These are phyloP conservation scores for Platanus orientalis DNA, from an alignment of 164 flowering plant genomes.

Conservation along the genomic window DNA sequence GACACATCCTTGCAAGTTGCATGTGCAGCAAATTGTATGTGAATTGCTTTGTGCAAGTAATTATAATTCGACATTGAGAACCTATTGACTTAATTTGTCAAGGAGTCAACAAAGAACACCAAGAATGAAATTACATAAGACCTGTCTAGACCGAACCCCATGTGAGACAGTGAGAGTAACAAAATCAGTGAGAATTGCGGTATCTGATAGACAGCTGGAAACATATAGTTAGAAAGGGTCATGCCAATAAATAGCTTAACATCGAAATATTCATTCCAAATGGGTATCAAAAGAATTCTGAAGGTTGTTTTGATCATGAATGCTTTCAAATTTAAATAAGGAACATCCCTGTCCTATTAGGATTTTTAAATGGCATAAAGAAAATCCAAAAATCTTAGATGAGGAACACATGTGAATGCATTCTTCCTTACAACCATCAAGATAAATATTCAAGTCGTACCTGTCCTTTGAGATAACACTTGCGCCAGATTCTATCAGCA, in stretches of 20 bases:
- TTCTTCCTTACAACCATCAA: background rate
- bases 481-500: slow-evolving; percentile 82
- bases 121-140: background rate
- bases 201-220: background rate
- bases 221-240: background rate
- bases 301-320: background rate
- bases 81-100: background rate
- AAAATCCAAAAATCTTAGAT: background rate
- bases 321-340: background rate
- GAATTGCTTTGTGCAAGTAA: too few species aligned
- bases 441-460: slow-evolving; percentile 26
- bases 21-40: too few species aligned
- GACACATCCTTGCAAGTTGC: too few species aligned
- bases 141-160: background rate
- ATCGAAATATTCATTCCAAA: too few species aligned
- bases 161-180: too few species aligned
- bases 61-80: background rate
- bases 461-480: slow-evolving; percentile 81
- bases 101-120: background rate
- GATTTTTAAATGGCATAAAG: background rate
- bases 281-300: too few species aligned
- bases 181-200: too few species aligned
- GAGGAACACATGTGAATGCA: background rate
- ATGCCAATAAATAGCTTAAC: too few species aligned
- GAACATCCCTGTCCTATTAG: background rate